Evolutionary conservation across 441 rosid species (phyloP).

Genomic region (Mallotus japonicus): DNA sequence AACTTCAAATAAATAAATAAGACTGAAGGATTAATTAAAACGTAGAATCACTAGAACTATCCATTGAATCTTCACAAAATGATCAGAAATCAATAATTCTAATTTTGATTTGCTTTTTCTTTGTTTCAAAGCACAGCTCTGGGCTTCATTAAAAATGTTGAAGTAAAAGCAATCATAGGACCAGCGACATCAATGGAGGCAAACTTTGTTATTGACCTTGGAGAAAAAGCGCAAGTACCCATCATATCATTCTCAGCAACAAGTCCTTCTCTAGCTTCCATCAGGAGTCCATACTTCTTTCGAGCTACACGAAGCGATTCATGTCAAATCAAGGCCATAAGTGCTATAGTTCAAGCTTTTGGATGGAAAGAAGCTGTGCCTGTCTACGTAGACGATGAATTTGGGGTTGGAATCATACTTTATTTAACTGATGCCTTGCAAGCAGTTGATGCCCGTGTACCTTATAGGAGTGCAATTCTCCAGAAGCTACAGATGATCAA

Average conservation of each 20-base stretch:
- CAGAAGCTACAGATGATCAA: slow-evolving; percentile 35
- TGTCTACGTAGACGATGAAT: slow-evolving; percentile 40
- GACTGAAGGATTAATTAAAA: too few species aligned
- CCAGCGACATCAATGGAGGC: slow-evolving; percentile 47
- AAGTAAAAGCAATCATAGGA: slow-evolving; percentile 60
- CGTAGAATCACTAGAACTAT: too few species aligned
- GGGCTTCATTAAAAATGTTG: slow-evolving; percentile 41
- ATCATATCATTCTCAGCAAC: slow-evolving; percentile 57
- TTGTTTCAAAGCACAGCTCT: slow-evolving; percentile 34
- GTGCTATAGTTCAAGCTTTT: slow-evolving; percentile 35
- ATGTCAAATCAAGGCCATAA: slow-evolving; percentile 46
- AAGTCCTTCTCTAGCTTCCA: slow-evolving; percentile 48
- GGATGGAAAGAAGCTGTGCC: slow-evolving; percentile 56
- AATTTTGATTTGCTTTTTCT: neutral
- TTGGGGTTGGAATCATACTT: slow-evolving; percentile 47
- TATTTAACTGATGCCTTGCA: slow-evolving; percentile 44
- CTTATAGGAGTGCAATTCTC: slow-evolving; percentile 43
- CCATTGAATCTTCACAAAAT: too few species aligned
- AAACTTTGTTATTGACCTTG: slow-evolving; percentile 38
- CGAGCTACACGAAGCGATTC: slow-evolving; percentile 40
- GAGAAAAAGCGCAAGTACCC: slow-evolving; percentile 46
- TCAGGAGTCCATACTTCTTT: slow-evolving; percentile 47
- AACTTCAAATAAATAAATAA: too few species aligned
- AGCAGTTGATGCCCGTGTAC: slow-evolving; percentile 33
- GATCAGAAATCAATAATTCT: too few species aligned